Percentiles rank a stretch among this genome's conserved stretches.
These are phyloP conservation scores for Peziza echinospora DNA, from an alignment of 495 filamentous ascomycete genomes.

Conservation along the genomic window DNA sequence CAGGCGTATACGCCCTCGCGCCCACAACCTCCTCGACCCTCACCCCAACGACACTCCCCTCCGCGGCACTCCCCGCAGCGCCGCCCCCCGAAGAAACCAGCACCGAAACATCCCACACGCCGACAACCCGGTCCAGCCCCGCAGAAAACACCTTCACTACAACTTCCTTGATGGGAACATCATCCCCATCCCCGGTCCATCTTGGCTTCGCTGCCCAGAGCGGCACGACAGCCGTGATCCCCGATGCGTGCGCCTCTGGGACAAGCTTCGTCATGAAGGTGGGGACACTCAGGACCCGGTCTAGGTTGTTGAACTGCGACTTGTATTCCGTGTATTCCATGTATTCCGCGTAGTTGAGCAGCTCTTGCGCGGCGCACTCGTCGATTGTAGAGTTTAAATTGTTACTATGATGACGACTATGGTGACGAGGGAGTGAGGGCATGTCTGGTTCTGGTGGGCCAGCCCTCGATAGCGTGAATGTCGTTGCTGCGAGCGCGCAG, in stretches of 20 bases:
- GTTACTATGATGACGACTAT: too few species aligned
- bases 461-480: too few species aligned
- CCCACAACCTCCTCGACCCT: conserved; percentile 16
- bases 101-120: conserved; percentile 37
- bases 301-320: background rate
- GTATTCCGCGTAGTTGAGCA: background rate
- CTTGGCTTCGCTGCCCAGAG: conserved; percentile 13
- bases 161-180: background rate
- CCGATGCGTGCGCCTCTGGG: conserved; percentile 56
- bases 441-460: too few species aligned
- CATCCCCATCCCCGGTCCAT: background rate
- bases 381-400: background rate
- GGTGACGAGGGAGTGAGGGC: too few species aligned
- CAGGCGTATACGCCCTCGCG: conserved; percentile 44
- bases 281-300: conserved; percentile 2
- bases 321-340: background rate
- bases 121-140: conserved; percentile 65
- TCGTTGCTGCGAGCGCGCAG: background rate
- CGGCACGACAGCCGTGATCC: conserved; percentile 43
- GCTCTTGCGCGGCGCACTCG: background rate
- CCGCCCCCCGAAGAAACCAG: background rate
- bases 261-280: conserved; percentile 31
- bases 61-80: conserved; percentile 1
- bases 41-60: background rate
- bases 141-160: conserved; percentile 30